Percentiles rank a stretch among this genome's conserved stretches.
These are phyloP conservation scores for Colletotrichum gloeosporioides DNA, from an alignment of 2,329 filamentous ascomycete genomes.

Conservation along the genomic window DNA sequence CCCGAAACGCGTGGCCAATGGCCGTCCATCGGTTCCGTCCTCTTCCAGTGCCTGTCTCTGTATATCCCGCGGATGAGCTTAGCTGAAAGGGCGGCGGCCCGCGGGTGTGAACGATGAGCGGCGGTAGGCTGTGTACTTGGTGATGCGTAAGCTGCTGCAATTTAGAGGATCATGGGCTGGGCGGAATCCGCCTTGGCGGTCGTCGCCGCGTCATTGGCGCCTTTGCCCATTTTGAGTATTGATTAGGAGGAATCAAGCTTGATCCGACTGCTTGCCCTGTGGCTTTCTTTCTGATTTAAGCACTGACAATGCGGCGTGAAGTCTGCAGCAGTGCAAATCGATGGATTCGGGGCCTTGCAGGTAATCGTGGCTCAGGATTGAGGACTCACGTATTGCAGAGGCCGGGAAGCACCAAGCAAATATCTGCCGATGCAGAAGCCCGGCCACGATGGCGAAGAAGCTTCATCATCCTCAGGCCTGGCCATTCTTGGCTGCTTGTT, in stretches of 20 bases:
- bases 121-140: neutral
- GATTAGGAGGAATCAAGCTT: neutral
- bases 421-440: neutral
- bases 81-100: neutral
- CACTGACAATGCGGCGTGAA: neutral
- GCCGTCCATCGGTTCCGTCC: neutral
- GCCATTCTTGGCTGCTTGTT: neutral
- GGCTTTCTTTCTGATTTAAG: neutral
- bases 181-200: neutral
- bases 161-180: neutral
- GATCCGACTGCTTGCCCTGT: neutral
- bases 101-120: neutral
- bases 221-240: neutral
- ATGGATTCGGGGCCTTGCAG: neutral
- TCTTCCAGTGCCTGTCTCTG: neutral
- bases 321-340: neutral
- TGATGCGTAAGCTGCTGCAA: neutral
- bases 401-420: too few relatives aligned
- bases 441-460: neutral
- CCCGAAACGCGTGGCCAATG: conserved; percentile 18
- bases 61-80: neutral
- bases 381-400: too few relatives aligned
- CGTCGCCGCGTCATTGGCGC: neutral
- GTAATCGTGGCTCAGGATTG: neutral
- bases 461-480: neutral